Base-by-base conservation (phyloP, 2,329 filamentous ascomycete species). In the Verticillium klebahnii region DNA sequence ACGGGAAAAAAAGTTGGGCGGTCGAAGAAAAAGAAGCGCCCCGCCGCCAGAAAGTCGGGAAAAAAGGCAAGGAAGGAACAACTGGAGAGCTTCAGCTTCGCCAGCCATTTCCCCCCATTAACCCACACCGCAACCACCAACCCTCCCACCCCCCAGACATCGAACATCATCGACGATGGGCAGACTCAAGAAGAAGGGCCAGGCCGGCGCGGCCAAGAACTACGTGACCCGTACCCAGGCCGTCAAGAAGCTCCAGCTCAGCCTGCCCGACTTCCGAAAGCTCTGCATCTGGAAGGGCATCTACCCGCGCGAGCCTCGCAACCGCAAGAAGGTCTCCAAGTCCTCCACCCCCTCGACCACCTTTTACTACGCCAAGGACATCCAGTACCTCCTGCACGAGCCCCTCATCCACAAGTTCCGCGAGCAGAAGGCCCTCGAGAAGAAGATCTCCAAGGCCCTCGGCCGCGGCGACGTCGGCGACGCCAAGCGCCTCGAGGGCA, bases 251-350 rank as follows among this genome's bases (percentile, higher is more conserved):
- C 89, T 99, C 66, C 95, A 99, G 80, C 91, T 99, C 78, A 97
- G 91, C 72, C 87, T 99, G 61, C 93, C 93, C 68, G 95, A 99
- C 80, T 99, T 99, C 80, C 89, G 95, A 79, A 90, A 96, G 80
- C 85, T 99, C 74, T 99, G 95, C 81, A 99, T 99, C 77, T 99
- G 97, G 89, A 98, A 98, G 83, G 95, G 93, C 71, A 98, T 99
- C 76, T 99, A 97, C 79, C 95, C 95, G 67, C 91, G 95, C 72
- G 95, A 99, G 82, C 95, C 95, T 66, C 88, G 95, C 73, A 97
- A 90, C 82, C 94, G 93, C 83, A 97, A 96, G 83, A 97, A 97
- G 85, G 95, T 91, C 52, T 92, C 90, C 73, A 97, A 96, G 78
- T 92, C 91, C 63, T 88, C 93, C 31, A 97, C 91, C 39, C 88